Percentiles rank a stretch among this genome's conserved stretches.
Evolutionary conservation across 768 basidiomycete species (phyloP).

Genomic region (Hygrophoropsis aurantiaca): DNA sequence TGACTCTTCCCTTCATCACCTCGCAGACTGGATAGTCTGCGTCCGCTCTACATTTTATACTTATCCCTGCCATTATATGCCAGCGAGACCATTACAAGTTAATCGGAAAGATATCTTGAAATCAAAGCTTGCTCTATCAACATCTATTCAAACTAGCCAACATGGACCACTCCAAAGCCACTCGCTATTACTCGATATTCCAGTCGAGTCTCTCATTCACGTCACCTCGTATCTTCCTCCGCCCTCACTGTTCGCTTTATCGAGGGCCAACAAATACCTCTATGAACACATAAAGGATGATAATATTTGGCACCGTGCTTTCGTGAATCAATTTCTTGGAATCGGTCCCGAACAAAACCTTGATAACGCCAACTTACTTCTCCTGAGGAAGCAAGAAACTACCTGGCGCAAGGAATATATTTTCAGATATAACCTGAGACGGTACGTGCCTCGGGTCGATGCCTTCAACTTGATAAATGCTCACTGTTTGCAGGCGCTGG

Average conservation of each 20-base stretch:
- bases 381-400: constrained; percentile 55
- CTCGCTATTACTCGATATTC: constrained; percentile 50
- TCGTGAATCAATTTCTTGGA: constrained; percentile 64
- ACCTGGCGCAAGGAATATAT: constrained; percentile 76
- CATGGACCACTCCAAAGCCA: constrained; percentile 46
- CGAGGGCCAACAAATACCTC: constrained; percentile 49
- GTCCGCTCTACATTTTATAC: constrained; percentile 12
- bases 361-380: constrained; percentile 39
- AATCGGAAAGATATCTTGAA: constrained; percentile 36
- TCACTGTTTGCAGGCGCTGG: constrained; percentile 57
- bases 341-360: constrained; percentile 65
- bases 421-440: constrained; percentile 49
- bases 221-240: constrained; percentile 75
- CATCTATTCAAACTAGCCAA: constrained; percentile 34
- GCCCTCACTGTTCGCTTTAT: constrained; percentile 56
- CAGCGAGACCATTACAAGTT: constrained; percentile 48
- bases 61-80: constrained; percentile 58
- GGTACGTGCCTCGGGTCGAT: constrained; percentile 37
- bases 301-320: constrained; percentile 78
- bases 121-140: constrained; percentile 27
- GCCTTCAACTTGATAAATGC: constrained; percentile 1
- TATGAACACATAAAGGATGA: constrained; percentile 72
- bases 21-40: constrained; percentile 26
- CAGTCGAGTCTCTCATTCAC: constrained; percentile 72
- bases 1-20: constrained; percentile 6